Evolutionary conservation across 2,329 filamentous ascomycete genomes (phyloP).

Genomic region (Colletotrichum noveboracense): DNA sequence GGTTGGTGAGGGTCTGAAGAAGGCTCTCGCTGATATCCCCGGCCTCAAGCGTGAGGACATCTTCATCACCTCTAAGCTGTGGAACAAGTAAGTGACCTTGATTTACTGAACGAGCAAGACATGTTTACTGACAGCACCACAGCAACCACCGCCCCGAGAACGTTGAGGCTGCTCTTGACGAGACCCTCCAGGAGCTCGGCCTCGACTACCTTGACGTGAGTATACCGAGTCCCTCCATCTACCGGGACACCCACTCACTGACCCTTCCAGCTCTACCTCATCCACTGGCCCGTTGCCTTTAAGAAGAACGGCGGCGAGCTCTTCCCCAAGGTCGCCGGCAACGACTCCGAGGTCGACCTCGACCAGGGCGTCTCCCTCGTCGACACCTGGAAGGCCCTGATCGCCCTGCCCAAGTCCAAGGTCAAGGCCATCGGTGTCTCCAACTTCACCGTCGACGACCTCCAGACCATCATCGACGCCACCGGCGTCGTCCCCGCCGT

Average conservation of each 20-base stretch:
- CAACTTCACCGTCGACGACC: slow-evolving; percentile 69
- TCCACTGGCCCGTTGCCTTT: slow-evolving; percentile 66
- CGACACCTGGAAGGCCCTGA: slow-evolving; percentile 55
- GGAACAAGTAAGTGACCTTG: slow-evolving; percentile 48
- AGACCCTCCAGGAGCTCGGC: slow-evolving; percentile 59
- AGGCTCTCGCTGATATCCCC: slow-evolving; percentile 48
- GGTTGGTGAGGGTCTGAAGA: slow-evolving; percentile 60
- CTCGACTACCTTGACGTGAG: slow-evolving; percentile 62
- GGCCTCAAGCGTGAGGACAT: slow-evolving; percentile 63
- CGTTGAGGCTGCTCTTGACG: slow-evolving; percentile 60
- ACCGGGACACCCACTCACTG: rapidly evolving
- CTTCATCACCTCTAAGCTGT: slow-evolving; percentile 72
- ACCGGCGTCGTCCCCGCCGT: slow-evolving; percentile 64
- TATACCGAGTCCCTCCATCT: background rate
- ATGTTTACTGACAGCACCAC: background rate
- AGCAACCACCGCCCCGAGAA: slow-evolving; percentile 65
- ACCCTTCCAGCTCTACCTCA: slow-evolving; percentile 55
- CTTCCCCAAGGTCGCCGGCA: slow-evolving; percentile 48
- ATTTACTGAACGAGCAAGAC: no score
- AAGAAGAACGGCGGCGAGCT: slow-evolving; percentile 38
- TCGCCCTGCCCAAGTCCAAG: slow-evolving; percentile 64
- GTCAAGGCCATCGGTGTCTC: slow-evolving; percentile 74
- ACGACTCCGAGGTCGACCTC: slow-evolving; percentile 41
- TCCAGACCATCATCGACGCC: slow-evolving; percentile 56
- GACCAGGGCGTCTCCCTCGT: slow-evolving; percentile 46